Conservation (phyloP, 768 basidiomycete species). For the Tylopilus cervinicoccineus region DNA sequence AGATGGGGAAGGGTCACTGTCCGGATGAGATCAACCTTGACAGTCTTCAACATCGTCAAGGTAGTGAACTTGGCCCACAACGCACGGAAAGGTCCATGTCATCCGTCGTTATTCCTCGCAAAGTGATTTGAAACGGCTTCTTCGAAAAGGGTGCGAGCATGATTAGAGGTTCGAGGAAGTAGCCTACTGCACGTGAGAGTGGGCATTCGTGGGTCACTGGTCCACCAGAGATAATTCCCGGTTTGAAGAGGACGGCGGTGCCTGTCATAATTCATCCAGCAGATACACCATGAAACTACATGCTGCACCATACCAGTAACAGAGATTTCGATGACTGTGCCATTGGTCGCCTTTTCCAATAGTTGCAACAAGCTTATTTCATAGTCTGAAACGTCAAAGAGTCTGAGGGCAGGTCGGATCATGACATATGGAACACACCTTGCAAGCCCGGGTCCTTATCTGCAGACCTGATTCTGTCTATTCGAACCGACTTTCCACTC, state of each 20-base stretch:
- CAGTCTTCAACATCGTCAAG: slow-evolving; percentile 1
- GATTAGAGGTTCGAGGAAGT: slow-evolving; percentile 87
- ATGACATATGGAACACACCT: slow-evolving; percentile 44
- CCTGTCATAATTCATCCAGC: slow-evolving; percentile 42
- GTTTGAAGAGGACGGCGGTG: slow-evolving; percentile 88
- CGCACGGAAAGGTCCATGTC: slow-evolving; percentile 86
- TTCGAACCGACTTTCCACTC: slow-evolving; percentile 78
- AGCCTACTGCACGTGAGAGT: slow-evolving; percentile 83
- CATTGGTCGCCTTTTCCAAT: slow-evolving; percentile 90
- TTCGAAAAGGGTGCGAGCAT: slow-evolving; percentile 94
- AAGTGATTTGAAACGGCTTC: slow-evolving; percentile 72
- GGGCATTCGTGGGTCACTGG: slow-evolving; percentile 82
- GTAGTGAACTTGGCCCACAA: slow-evolving; percentile 12
- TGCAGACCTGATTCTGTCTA: slow-evolving; percentile 84
- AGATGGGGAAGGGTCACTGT: slow-evolving; percentile 90
- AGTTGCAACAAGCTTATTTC: slow-evolving; percentile 88
- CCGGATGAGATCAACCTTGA: slow-evolving; percentile 79
- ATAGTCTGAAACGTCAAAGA: slow-evolving; percentile 54
- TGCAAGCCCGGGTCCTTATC: slow-evolving; percentile 95
- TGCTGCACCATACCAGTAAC: slow-evolving; percentile 66
- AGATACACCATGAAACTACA: not conserved
- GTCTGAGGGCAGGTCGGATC: not conserved
- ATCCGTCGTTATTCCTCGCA: slow-evolving; percentile 91
- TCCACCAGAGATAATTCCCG: slow-evolving; percentile 88
- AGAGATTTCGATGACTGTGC: slow-evolving; percentile 92